Evolutionary conservation across 2,329 filamentous ascomycete genomes (phyloP), one percentile per base, ranked within the genome.

Genomic region (Verticillium nonalfalfae): DNA sequence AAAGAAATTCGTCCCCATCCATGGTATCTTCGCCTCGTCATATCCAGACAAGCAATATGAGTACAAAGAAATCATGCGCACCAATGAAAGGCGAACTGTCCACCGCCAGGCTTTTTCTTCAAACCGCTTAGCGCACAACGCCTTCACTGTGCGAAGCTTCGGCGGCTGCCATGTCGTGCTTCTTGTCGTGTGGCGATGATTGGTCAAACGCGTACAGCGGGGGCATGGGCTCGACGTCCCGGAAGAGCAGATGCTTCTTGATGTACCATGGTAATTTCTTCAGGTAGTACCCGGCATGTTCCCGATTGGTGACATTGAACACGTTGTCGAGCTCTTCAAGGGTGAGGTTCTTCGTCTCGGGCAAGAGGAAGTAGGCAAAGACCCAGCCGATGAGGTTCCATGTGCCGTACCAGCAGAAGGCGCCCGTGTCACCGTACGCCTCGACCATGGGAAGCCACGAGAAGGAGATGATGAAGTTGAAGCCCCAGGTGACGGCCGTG

Each of bases 401-500:
- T 1, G 68, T 72, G 0, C 75, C 76, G 33, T 76, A 77, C 60
- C 74, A 77, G 56, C 74, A 68, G 54, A 79, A 76, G 2, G 73
- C 75, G 2, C 75, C 76, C 0, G 71, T 74, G 2, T 65, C 66
- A 4, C 69, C 69, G 5, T 76, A 67, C 0, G 61, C 61, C 0
- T 52, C 7, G 0, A 58, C 55, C 6, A 75, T 63, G 1, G 63
- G 59, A 1, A 72, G 73, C 73, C 72, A 75, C 1, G 69, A 71
- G 18, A 75, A 66, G n/a, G 69, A 72, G 57, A 75, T 73, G 66
- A 75, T 69, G 54, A 75, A 75, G 64, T 75, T 75, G 66, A 75
- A 78, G 0, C 73, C 71, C 76, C 75, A 78, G 0, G 72, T 75
- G 13, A 75, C 75, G 0, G 76, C 73, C 0, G 75, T 77, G 14